These are phyloP conservation scores for Leptographium galeiforme DNA, from an alignment of 2,329 filamentous ascomycete species.

Conservation along the genomic window DNA sequence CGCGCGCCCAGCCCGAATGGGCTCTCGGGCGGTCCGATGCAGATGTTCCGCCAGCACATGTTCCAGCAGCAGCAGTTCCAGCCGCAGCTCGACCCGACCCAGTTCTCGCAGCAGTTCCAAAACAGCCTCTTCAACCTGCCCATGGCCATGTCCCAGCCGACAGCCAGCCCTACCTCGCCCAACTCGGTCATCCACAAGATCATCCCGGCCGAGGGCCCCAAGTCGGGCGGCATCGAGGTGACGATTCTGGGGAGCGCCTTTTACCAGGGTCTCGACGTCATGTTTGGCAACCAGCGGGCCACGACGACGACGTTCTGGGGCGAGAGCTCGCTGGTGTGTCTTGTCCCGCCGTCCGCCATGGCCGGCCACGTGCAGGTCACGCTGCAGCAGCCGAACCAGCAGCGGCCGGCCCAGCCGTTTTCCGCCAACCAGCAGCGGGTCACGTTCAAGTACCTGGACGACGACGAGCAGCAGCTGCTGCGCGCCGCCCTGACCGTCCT, in stretches of 20 bases:
- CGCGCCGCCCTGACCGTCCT: constrained; percentile 53
- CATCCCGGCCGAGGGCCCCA: constrained; percentile 70
- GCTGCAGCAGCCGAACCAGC: constrained; percentile 39
- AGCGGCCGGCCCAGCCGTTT: constrained; percentile 20
- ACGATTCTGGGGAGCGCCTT: constrained; percentile 74
- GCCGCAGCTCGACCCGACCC: constrained; percentile 16
- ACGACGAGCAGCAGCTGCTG: constrained; percentile 55
- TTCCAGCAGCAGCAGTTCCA: constrained; percentile 20
- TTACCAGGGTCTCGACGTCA: constrained; percentile 62
- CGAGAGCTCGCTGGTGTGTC: constrained; percentile 63
- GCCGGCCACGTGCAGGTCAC: constrained; percentile 59
- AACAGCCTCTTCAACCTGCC: constrained; percentile 38
- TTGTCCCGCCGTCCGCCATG: constrained; percentile 56
- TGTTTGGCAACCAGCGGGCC: constrained; percentile 57
- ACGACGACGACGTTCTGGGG: constrained; percentile 72
- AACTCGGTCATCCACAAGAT: constrained; percentile 64
- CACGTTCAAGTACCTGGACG: constrained; percentile 61
- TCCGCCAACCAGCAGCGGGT: constrained; percentile 26
- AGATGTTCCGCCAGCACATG: constrained; percentile 23
- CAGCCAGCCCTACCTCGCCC: constrained; percentile 13
- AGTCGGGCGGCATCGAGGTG: constrained; percentile 74
- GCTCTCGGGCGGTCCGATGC: constrained; percentile 32
- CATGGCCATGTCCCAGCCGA: constrained; percentile 22
- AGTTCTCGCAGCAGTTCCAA: constrained; percentile 33
- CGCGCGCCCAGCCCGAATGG: constrained; percentile 61